Conservation (phyloP, 495 filamentous ascomycete genomes). For the Saxophila tyrrhenica region DNA sequence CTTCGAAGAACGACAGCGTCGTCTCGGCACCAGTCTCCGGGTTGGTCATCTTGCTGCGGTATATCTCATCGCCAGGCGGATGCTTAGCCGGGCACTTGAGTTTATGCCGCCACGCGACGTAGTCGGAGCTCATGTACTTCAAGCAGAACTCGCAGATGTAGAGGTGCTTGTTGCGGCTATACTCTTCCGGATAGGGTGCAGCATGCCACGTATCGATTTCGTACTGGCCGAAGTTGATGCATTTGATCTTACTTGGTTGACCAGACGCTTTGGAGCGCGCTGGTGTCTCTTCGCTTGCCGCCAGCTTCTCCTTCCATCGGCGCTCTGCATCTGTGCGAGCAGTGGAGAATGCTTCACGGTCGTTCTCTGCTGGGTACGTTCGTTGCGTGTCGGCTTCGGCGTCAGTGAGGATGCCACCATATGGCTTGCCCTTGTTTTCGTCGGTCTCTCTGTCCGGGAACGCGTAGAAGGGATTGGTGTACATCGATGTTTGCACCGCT, state of each 20-base stretch:
- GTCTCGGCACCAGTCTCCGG: constrained; percentile 41
- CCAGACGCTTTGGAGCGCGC: constrained; percentile 60
- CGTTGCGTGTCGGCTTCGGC: constrained; percentile 81
- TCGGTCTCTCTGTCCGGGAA: constrained; percentile 81
- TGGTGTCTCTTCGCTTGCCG: constrained; percentile 34
- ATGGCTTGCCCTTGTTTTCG: constrained; percentile 83
- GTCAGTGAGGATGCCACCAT: constrained; percentile 85
- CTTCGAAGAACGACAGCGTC: constrained; percentile 90
- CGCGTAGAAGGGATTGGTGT: constrained; percentile 61
- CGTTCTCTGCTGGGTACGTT: constrained; percentile 66
- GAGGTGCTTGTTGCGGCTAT: constrained; percentile 84
- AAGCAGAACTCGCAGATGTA: constrained; percentile 99
- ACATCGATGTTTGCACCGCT: constrained; percentile 46
- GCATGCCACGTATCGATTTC: constrained; percentile 99
- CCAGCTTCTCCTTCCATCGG: constrained; percentile 63
- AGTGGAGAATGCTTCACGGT: constrained; percentile 74
- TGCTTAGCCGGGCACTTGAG: constrained; percentile 90
- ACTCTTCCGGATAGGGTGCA: constrained; percentile 97
- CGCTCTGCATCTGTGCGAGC: constrained; percentile 84
- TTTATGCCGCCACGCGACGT: constrained; percentile 94
- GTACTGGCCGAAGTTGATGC: constrained; percentile 92
- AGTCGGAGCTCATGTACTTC: constrained; percentile 99
- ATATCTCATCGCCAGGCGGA: constrained; percentile 94
- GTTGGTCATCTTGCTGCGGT: constrained; percentile 40
- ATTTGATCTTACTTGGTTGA: constrained; percentile 90